Base-by-base conservation (phyloP, 1,284 basidiomycete species). In the Leccinum pachyderme region DNA sequence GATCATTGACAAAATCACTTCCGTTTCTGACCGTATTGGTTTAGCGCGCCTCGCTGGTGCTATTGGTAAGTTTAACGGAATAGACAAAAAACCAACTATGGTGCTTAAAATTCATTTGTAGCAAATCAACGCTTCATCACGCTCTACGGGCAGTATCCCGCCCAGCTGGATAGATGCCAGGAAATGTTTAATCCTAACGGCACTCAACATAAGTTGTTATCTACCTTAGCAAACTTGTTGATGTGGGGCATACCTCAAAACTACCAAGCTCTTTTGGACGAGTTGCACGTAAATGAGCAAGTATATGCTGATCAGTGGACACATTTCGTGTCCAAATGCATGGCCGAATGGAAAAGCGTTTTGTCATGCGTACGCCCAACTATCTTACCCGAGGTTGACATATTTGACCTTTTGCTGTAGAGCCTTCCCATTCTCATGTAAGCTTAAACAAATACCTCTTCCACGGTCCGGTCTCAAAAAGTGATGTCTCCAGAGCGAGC, bases 281-380 rank as follows among this genome's bases (percentile, higher is more conserved):
- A 70, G 2, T 6, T 74, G 3, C 73, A 66, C 49, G 49, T 63
- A 5, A 73, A 73, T 18, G 60, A 72, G 24, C 62, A 69, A 43
- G 67, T 75, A 22, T 73, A 73, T 8, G 63, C 54, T 0, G 72
- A 73, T 28, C 62, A 71, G 2, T 73, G 73, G 72, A 55, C 63
- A 8, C 49, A 33, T 11, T 72, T 72, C 54, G 54, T 74, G 37
- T 60, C 61, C 3, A 15, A 35, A 2, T 63, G 61, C 9, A 52
- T 70, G 13, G 41, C 56, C 5, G 73, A 74, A 47, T 72, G 73
- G 73, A 60, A 57, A 8, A 54, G 28, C 28, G 61, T 56, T 44
- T n/a, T 70, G 5, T 58, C 61, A 51, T 67, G 61, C 70, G 68
- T 70, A 55, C 52, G 68, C 31, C 9, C 22, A 4, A 13, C 1